phyloP scores from a whole-genome alignment of 768 basidiomycete species.

The Hortiboletus campestris region DNA sequence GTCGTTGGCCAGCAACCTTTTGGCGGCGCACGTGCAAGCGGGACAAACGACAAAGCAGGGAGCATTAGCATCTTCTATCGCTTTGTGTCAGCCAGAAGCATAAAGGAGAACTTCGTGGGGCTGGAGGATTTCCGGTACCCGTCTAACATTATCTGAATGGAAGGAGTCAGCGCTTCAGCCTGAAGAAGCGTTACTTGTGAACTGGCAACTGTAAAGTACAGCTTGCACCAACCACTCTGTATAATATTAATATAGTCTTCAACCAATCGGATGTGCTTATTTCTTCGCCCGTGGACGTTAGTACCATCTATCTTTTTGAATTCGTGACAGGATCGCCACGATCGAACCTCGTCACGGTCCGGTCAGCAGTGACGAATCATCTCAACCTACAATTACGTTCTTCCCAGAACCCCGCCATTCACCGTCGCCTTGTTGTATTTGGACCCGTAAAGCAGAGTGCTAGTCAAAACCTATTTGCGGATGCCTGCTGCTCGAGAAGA shows the following conservation, averaged over 20 bases:
- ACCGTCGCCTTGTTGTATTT: slow-evolving; percentile 1
- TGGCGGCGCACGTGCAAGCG: slow-evolving; percentile 88
- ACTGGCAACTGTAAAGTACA: neutral
- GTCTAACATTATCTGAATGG: slow-evolving; percentile 67
- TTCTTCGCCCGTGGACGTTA: too few relatives aligned
- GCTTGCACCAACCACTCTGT: neutral
- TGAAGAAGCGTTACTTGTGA: neutral
- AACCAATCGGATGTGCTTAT: neutral
- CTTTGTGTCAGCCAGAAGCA: slow-evolving; percentile 84
- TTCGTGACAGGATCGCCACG: neutral
- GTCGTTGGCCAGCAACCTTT: slow-evolving; percentile 98
- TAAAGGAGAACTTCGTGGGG: slow-evolving; percentile 96
- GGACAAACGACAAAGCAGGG: slow-evolving; percentile 98
- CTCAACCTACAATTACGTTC: neutral
- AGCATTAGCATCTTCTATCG: slow-evolving; percentile 75
- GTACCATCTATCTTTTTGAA: neutral
- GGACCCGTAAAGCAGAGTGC: slow-evolving; percentile 30
- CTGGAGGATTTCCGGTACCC: slow-evolving; percentile 83
- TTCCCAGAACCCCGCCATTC: neutral
- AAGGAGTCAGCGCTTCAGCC: neutral
- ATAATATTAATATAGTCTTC: neutral
- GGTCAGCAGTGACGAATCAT: neutral
- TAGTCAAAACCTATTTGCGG: slow-evolving; percentile 63
- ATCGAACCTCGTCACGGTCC: neutral
- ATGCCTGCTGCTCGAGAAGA: slow-evolving; percentile 61